These are phyloP conservation scores for Datisca glomerata DNA, from an alignment of 306 rosid species.

Conservation along the genomic window DNA sequence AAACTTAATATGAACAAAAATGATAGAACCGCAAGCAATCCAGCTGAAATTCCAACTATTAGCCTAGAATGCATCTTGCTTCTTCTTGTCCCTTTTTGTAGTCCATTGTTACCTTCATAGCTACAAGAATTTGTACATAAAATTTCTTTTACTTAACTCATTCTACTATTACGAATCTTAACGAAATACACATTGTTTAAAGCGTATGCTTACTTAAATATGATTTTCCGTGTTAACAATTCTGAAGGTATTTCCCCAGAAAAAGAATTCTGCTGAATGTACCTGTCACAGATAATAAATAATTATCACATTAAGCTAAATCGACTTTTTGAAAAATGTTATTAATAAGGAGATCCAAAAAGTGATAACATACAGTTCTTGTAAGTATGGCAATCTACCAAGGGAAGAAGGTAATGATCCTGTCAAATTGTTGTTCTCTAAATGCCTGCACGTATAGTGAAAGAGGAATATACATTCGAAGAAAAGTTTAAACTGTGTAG, in stretches of 20 bases:
- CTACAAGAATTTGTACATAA: too few species aligned
- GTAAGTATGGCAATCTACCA: conserved; percentile 61
- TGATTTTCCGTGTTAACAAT: conserved; percentile 42
- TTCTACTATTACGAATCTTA: too few species aligned
- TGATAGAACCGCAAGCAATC: conserved; percentile 37
- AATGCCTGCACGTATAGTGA: conserved; percentile 51
- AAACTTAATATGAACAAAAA: conserved; percentile 48
- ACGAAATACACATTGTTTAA: neutral
- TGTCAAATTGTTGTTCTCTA: conserved; percentile 76
- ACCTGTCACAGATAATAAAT: conserved; percentile 37
- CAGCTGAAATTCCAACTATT: conserved; percentile 55
- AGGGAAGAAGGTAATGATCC: conserved; percentile 74
- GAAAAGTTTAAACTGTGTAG: conserved; percentile 9
- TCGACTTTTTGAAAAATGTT: too few species aligned
- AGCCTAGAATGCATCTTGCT: conserved; percentile 46
- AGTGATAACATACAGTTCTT: conserved; percentile 62
- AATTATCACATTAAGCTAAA: too few species aligned
- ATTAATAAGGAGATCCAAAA: too few species aligned
- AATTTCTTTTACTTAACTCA: too few species aligned
- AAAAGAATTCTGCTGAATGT: conserved; percentile 82
- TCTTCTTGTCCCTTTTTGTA: conserved; percentile 25
- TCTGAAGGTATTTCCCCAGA: conserved; percentile 71
- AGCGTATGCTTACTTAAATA: conserved; percentile 49
- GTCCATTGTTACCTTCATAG: conserved; percentile 42
- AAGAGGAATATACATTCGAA: neutral